phyloP scores from a whole-genome alignment of 345 rosid species.

The Salix udensis region DNA sequence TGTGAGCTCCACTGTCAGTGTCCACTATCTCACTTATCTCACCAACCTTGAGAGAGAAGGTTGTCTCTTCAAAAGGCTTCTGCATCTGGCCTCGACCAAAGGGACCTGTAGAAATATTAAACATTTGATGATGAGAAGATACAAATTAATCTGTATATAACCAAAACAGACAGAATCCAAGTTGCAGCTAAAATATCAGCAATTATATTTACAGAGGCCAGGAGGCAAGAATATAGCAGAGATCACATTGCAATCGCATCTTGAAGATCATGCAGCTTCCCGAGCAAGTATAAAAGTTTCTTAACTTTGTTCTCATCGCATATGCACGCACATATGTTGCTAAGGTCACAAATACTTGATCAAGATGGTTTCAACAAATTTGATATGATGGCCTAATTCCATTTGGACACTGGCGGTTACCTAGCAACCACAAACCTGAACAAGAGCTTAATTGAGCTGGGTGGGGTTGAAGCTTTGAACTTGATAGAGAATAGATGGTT shows the following conservation, averaged over 20 bases:
- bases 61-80: slow-evolving; percentile 90
- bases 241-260: no score
- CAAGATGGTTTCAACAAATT: no score
- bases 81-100: slow-evolving; percentile 96
- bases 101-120: slow-evolving; percentile 47
- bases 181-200: not conserved
- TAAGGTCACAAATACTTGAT: no score
- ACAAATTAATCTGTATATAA: not conserved
- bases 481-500: no score
- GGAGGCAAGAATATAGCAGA: no score
- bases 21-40: slow-evolving; percentile 89
- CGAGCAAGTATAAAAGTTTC: not conserved
- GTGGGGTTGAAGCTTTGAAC: no score
- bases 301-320: not conserved
- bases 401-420: no score
- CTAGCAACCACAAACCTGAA: no score
- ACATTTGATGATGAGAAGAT: not conserved
- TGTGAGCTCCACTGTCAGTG: slow-evolving; percentile 91
- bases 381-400: no score
- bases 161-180: not conserved
- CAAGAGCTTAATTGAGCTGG: no score
- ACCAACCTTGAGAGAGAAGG: slow-evolving; percentile 70
- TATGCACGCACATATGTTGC: not conserved
- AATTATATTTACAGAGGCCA: no score
- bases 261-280: not conserved